Conservation (phyloP, 1,284 basidiomycete species). For the Cryptococcus depauperatus region DNA sequence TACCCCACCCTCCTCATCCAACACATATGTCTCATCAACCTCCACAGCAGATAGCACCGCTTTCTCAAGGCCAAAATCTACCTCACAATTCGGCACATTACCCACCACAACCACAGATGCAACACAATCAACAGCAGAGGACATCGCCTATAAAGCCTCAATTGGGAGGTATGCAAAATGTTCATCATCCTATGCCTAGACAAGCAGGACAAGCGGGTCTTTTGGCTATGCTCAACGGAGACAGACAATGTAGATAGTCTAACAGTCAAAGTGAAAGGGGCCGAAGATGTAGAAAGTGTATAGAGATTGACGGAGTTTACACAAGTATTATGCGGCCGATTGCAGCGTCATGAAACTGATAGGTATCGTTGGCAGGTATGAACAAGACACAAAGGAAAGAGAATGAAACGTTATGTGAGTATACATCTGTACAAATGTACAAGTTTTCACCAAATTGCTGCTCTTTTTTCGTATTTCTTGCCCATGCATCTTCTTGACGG, state of each 20-base stretch:
- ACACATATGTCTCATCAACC: not conserved
- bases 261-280: too few relatives aligned
- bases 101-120: not conserved
- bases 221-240: conserved; percentile 18
- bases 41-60: not conserved
- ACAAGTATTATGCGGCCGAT: too few relatives aligned
- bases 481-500: too few relatives aligned
- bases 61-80: not conserved
- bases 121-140: not conserved
- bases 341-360: too few relatives aligned
- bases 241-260: not conserved
- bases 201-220: conserved; percentile 9
- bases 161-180: not conserved
- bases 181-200: conserved; percentile 17
- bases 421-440: too few relatives aligned
- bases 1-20: not conserved
- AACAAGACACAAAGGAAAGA: too few relatives aligned
- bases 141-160: not conserved
- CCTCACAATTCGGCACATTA: not conserved
- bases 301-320: too few relatives aligned
- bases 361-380: too few relatives aligned
- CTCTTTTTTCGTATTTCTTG: too few relatives aligned
- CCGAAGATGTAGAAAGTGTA: too few relatives aligned
- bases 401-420: too few relatives aligned
- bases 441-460: too few relatives aligned